Evolutionary conservation across 352 stramenopile genomes (phyloP), one percentile per base, ranked within the genome.

Genomic region (Globisporangium iwayamae): DNA sequence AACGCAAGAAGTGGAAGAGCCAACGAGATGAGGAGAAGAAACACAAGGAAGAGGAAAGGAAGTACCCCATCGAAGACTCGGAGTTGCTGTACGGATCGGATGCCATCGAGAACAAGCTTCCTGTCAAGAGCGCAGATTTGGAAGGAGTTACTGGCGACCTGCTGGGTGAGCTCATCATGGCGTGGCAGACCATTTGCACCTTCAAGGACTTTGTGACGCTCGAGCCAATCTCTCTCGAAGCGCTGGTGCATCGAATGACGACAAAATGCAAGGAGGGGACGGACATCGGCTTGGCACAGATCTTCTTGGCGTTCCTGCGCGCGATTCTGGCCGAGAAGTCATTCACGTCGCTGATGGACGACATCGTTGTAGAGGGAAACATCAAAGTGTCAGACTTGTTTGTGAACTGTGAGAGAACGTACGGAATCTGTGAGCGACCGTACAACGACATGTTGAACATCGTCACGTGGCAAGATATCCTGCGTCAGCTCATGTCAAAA

Each of bases 381-480:
- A 91, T 86, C 50, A 91, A 88, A 18, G 83, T 93, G 25, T 88
- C 83, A 3, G 83, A 93, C 71, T 55, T 93, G 58, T 93, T 93
- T 52, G 63, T 83, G 20, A 90, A 80, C 52, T 83, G 69, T 25
- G 83, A 91, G 61, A 71, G 79, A 38, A 91, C 80, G 2, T 94
- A 94, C 52, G 85, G 85, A 1, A 85, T 90, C 59, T 91, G 81
- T 32, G 81, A 91, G 52, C 78, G 79, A 47, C 72, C 74, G 1
- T 83, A 85, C 62, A 69, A 75, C n/a, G 85, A 92, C 30, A 82
- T 90, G 67, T 47, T 94, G 50, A 91, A 87, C 70, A 74, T 78
- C 22, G 71, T 93, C n/a, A 93, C 83, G 3, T 94, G 86, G 86
- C 86, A 90, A 65, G 86, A 94, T 45, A 90, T 93, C 66, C 73